Evolutionary conservation across 1,284 basidiomycete genomes (phyloP), one percentile per base, ranked within the genome.

Genomic region (Cerrena zonata): DNA sequence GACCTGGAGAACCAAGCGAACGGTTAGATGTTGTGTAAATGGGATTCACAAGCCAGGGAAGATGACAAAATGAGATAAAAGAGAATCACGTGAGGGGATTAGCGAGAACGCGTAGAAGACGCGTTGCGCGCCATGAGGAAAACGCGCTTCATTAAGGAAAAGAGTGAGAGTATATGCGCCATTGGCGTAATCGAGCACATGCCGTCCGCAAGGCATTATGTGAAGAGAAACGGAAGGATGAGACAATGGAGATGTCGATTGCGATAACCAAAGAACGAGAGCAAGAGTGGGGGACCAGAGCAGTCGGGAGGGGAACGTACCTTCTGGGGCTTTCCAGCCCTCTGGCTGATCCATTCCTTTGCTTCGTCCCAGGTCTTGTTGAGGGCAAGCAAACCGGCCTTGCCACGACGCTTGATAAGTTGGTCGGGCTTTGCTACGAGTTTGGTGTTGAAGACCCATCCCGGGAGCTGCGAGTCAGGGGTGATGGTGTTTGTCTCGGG

Each of bases 371-470:
- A 98, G 46, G 81, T 78, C 75, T 94, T 94, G 84, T 98, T 98
- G 60, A 99, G 80, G 45, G 84, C 85, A 52, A 99, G 83, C 23
- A 99, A 82, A 59, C 95, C 95, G 26, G 94, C 93, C 82, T 99
- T 99, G 63, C 96, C 96, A 61, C 96, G 89, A 63, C 95, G 90
- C 79, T 99, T 99, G 83, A 99, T 98, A 69, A 99, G 87, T 76
- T 98, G 94, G 76, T 99, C 96, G 46, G 91, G 91, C 73, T 95
- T 94, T 24, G 84, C 89, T 64, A 95, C 91, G 66, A 94, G 89
- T 77, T 93, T 92, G 61, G 84, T 78, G 64, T 75, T 79, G 75
- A 86, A 86, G 51, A 98, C 90, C 94, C 94, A 92, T 57, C 78
- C 70, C 43, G 89, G 89, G 54, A 93, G 77, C 63, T 82, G 77